phyloP scores from a whole-genome alignment of 306 rosid genomes.

The Canavalia ensiformis region DNA sequence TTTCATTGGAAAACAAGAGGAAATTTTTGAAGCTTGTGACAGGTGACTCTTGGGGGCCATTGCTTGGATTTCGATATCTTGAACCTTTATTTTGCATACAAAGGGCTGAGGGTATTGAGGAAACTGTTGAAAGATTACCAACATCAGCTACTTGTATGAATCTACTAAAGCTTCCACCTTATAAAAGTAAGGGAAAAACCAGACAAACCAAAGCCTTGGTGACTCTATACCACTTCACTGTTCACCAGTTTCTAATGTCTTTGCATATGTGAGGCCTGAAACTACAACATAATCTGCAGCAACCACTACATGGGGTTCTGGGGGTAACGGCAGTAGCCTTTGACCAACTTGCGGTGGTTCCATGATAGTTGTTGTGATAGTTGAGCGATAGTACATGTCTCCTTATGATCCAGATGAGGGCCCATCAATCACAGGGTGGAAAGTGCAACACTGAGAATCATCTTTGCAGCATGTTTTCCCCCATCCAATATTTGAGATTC shows the following conservation, averaged over 20 bases:
- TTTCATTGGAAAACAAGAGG: slow-evolving; percentile 88
- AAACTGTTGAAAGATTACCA: slow-evolving; percentile 93
- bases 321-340: slow-evolving; percentile 94
- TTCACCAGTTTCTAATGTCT: slow-evolving; percentile 98
- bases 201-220: slow-evolving; percentile 65
- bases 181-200: slow-evolving; percentile 77
- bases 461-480: slow-evolving; percentile 89
- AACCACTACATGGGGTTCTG: slow-evolving; percentile 97
- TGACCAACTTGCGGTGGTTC: slow-evolving; percentile 95
- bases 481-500: slow-evolving; percentile 94
- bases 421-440: slow-evolving; percentile 97
- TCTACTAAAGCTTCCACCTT: slow-evolving; percentile 97
- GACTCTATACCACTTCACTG: slow-evolving; percentile 84
- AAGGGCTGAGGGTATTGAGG: slow-evolving; percentile 94
- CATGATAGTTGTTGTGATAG: slow-evolving; percentile 88
- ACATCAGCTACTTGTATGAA: slow-evolving; percentile 99
- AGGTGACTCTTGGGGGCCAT: slow-evolving; percentile 97
- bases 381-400: slow-evolving; percentile 98
- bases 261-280: slow-evolving; percentile 96
- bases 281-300: slow-evolving; percentile 92
- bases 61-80: slow-evolving; percentile 90
- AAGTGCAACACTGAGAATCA: slow-evolving; percentile 99
- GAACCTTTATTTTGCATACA: slow-evolving; percentile 96
- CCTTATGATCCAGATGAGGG: slow-evolving; percentile 98
- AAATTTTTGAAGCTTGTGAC: slow-evolving; percentile 97